Evolutionary conservation across 1,284 basidiomycete species (phyloP).

Genomic region (Pseudozyma pruni): DNA sequence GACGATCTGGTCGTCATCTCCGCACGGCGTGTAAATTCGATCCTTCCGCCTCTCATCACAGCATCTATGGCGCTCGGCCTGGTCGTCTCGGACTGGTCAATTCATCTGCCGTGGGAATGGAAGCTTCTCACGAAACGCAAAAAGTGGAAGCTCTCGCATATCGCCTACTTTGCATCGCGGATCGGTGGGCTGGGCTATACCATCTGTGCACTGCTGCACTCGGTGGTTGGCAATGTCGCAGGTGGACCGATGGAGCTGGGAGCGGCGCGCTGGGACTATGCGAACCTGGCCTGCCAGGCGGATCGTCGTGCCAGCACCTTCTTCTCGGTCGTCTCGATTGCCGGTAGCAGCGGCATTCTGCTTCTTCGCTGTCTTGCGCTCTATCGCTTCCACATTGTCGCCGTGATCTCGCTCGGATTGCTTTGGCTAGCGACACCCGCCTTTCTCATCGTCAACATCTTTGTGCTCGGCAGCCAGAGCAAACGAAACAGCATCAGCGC

Average conservation of each 20-base stretch:
- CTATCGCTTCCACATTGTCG: conserved; percentile 39
- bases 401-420: conserved; percentile 32
- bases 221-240: conserved; percentile 35
- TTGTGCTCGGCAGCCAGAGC: conserved; percentile 36
- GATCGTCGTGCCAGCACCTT: conserved; percentile 37
- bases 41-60: conserved; percentile 36
- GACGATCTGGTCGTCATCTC: conserved; percentile 44
- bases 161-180: conserved; percentile 49
- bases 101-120: conserved; percentile 50
- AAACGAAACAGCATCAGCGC: conserved; percentile 42
- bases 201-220: conserved; percentile 35
- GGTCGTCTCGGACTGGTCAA: conserved; percentile 48
- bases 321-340: conserved; percentile 43
- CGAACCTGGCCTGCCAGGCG: conserved; percentile 41
- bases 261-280: conserved; percentile 38
- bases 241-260: conserved; percentile 28
- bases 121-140: conserved; percentile 33
- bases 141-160: conserved; percentile 52
- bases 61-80: conserved; percentile 42
- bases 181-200: conserved; percentile 40
- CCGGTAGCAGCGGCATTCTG: conserved; percentile 45
- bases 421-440: conserved; percentile 44
- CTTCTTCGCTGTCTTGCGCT: conserved; percentile 43
- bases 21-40: conserved; percentile 37
- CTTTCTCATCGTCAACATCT: conserved; percentile 40